phyloP scores from a whole-genome alignment of 2,329 filamentous ascomycete species.

The Neofusicoccum ribis region DNA sequence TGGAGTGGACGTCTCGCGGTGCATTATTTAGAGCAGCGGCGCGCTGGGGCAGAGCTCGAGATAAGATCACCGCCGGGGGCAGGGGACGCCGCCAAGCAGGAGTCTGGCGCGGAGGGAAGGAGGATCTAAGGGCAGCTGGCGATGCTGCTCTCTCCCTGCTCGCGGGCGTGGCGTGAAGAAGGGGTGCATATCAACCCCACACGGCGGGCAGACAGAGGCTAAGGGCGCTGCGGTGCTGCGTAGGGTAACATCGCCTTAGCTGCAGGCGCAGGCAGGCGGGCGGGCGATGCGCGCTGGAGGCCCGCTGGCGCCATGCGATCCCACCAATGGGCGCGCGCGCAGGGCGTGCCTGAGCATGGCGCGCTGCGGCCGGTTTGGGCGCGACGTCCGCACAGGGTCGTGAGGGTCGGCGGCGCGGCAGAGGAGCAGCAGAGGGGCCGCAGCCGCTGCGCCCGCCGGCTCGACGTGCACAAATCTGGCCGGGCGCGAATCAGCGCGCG shows the following conservation, averaged over 20 bases:
- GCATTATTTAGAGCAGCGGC: slow-evolving; percentile 13
- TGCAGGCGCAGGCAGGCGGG: background rate
- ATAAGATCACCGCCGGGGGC: slow-evolving; percentile 15
- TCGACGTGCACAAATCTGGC: slow-evolving; percentile 10
- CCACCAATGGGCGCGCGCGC: background rate
- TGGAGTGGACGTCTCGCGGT: background rate
- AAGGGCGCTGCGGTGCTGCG: background rate
- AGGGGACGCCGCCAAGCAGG: background rate
- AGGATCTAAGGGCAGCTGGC: slow-evolving; percentile 15
- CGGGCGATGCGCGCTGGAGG: background rate
- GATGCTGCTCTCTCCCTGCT: slow-evolving; percentile 3
- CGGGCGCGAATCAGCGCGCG: background rate
- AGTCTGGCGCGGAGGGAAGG: slow-evolving; percentile 9
- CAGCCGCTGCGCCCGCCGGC: slow-evolving; percentile 9
- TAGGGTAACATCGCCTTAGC: slow-evolving; percentile 18
- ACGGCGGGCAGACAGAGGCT: background rate
- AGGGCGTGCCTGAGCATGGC: slow-evolving; percentile 6
- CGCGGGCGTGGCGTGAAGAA: slow-evolving; percentile 18
- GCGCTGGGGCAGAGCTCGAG: background rate
- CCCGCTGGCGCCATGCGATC: slow-evolving; percentile 11
- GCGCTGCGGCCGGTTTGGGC: slow-evolving; percentile 2
- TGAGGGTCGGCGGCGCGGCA: background rate
- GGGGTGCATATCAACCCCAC: slow-evolving; percentile 18
- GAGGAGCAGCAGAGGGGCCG: slow-evolving; percentile 4
- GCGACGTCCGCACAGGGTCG: slow-evolving; percentile 1